phyloP scores from a whole-genome alignment of 495 filamentous ascomycete genomes.

The Aspergillus sparsus region DNA sequence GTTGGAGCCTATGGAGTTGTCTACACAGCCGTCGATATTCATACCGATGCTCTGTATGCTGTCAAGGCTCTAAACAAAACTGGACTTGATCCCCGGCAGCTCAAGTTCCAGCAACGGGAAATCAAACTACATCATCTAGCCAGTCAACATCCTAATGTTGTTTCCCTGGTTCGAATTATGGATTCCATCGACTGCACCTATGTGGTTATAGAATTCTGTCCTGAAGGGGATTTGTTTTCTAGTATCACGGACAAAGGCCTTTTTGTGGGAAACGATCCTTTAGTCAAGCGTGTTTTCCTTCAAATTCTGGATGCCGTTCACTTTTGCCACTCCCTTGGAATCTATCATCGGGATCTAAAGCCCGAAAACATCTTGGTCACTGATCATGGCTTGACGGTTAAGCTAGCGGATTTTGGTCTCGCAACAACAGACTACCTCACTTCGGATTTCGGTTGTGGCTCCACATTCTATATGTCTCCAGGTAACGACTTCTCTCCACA shows the following conservation, averaged over 20 bases:
- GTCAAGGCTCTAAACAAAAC: constrained; percentile 96
- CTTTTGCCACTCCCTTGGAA: constrained; percentile 87
- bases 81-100: constrained; percentile 83
- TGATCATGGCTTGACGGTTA: constrained; percentile 82
- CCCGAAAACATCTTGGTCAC: constrained; percentile 97
- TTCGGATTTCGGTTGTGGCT: constrained; percentile 95
- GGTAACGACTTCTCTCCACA: constrained; percentile 57
- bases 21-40: constrained; percentile 87
- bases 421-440: constrained; percentile 82
- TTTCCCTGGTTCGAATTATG: constrained; percentile 92
- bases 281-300: constrained; percentile 86
- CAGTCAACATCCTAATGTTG: constrained; percentile 87
- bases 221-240: constrained; percentile 94
- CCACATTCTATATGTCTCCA: constrained; percentile 99
- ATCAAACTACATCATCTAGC: constrained; percentile 88
- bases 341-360: constrained; percentile 98
- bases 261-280: constrained; percentile 88
- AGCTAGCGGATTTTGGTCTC: constrained; percentile 96
- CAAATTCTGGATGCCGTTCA: constrained; percentile 98
- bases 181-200: constrained; percentile 91
- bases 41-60: constrained; percentile 79
- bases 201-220: constrained; percentile 96
- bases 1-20: constrained; percentile 97
- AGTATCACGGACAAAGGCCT: constrained; percentile 94
- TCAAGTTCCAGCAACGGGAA: constrained; percentile 88